Base-by-base conservation (phyloP, 257 asterid genomes). In the Ehretia macrophylla region DNA sequence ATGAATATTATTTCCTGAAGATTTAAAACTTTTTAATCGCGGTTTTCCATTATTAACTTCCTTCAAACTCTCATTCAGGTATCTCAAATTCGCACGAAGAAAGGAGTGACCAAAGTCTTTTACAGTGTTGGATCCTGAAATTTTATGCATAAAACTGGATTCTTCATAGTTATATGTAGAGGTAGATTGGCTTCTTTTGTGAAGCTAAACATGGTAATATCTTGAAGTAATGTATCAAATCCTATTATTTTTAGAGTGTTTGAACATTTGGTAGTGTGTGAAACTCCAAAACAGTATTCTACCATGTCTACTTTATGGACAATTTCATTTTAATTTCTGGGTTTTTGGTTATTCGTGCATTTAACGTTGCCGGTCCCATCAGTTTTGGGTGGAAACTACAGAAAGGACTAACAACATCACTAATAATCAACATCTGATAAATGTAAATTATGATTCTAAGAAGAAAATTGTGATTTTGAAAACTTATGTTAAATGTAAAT, bases 21-120 rank as follows among this genome's bases (percentile, higher is more conserved):
- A 21, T 52, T 14, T 51, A 18, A 20, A 4, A 16, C 3, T 13
- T 1, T n/a, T 17, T 12, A 21, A 49, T 8, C 27, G n/a, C 22
- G 6, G 48, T 19, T 13, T 55, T 37, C 46, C 17, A 8, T 56
- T 14, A 20, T 20, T n/a, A 22, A 14, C 47, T 14, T 17, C 18
- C 37, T 14, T 55, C 32, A 0, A 10, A 13, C 55, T 59, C 27
- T 23, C 35, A n/a, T 74, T 39, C 87, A 91, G 96, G 94, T 85
- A 74, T 67, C 93, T 69, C 97, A 79, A 73, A 85, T 91, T 65
- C 88, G 90, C 75, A 78, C 90, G 39, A 88, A 73, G 68, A 85
- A 77, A 58, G 90, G 93, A 32, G 50, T 65, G 68, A 85, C 94
- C 1, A 83, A 91, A 71, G 80, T 84, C 32, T 72, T 67, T 44